A percentile compares a stretch with the other conserved stretches of the same genome.
phyloP scores from a whole-genome alignment of 345 rosid genomes.

The Acer saccharum region DNA sequence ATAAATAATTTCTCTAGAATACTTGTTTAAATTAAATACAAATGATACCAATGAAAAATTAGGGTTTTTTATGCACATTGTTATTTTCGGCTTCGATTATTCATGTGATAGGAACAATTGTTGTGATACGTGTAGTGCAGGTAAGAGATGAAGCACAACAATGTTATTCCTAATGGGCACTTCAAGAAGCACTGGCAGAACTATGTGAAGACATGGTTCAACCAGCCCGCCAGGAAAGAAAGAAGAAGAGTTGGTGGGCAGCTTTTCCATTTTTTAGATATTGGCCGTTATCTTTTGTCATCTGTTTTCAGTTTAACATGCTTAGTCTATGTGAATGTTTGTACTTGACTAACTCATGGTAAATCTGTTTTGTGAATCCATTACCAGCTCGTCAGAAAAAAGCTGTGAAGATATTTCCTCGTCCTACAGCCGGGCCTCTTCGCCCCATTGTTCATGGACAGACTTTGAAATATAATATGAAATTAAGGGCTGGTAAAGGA shows the following conservation, averaged over 20 bases:
- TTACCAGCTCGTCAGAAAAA: conserved; percentile 78
- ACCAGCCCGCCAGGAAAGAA: conserved; percentile 82
- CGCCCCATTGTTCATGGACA: conserved; percentile 86
- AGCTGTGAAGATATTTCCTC: conserved; percentile 87
- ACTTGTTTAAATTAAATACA: no score
- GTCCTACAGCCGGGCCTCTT: conserved; percentile 83
- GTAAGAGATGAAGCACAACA: conserved; percentile 75
- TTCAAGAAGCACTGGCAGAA: conserved; percentile 93
- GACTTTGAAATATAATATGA: conserved; percentile 90
- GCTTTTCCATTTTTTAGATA: background rate
- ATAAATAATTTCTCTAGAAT: no score
- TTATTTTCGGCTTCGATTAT: no score
- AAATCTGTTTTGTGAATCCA: background rate
- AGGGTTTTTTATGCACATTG: no score
- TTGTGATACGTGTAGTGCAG: conserved; percentile 17
- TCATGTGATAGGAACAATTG: no score
- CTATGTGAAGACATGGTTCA: conserved; percentile 85
- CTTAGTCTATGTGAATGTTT: background rate
- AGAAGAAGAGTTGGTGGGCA: conserved; percentile 65
- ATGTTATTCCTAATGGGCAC: conserved; percentile 49
- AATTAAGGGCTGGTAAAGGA: conserved; percentile 81
- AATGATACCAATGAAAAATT: no score
- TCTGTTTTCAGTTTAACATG: background rate
- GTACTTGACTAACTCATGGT: background rate
- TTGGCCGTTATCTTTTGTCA: background rate